Base-by-base conservation (phyloP, 176 grass and related monocot species). In the Areca catechu region DNA sequence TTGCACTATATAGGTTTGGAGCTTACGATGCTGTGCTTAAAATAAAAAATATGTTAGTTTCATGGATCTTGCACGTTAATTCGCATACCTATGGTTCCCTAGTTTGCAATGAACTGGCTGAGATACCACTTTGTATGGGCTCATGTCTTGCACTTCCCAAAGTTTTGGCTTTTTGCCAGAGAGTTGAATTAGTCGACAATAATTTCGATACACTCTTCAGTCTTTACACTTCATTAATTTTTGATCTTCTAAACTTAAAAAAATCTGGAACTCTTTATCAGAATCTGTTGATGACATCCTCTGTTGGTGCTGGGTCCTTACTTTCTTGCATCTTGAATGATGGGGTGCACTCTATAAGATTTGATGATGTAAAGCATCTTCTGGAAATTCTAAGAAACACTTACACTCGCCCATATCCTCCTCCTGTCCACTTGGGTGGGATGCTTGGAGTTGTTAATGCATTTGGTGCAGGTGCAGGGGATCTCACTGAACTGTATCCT, bases 371-470 rank as follows among this genome's bases (percentile, higher is more conserved):
- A 49, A 90, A 79, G 62, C 50, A 56, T 49, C 66, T 96, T 71
- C 78, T 90, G 27, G 73, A 88, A 68, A 79, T 28, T 49, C 67
- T 96, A 24, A 89, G 63, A 73, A 62, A 76, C 58, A 81, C 76
- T 67, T 97, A 84, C 58, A 90, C 29, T 68, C 74, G 60, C 16
- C 70, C 83, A 28, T 79, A 74, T 73, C 76, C 85, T 63, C 81
- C 82, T 76, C 68, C 75, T 79, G 86, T 88, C 60, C 77, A 84
- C 65, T 85, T 97, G 81, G 92, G 83, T 62, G 77, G 75, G 57
- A 77, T 97, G 83, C 66, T 97, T 51, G 92, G 86, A 76, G 54
- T 80, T 70, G 86, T 84, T 60, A 97, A 91, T 18, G 83, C 92
- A 69, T 87, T 85, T 79, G 92, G 92, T 62, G 80, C 86, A 69